Conservation (phyloP, 108 stramenopile species). For the Cyclotella sp. region DNA sequence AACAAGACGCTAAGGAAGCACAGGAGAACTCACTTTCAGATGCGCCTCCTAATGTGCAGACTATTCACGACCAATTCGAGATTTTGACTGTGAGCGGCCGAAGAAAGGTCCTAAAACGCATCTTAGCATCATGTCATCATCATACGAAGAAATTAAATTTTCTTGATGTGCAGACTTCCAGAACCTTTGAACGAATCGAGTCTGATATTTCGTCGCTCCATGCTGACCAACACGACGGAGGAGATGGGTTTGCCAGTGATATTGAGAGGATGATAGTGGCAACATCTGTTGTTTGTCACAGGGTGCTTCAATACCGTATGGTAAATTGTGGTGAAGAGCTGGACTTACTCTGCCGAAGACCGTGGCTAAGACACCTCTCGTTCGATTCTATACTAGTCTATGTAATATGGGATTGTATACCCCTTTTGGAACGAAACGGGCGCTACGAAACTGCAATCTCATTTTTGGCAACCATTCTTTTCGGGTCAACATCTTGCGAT, state of each 20-base stretch:
- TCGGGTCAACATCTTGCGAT: slow-evolving; percentile 7
- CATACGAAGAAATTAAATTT: not conserved
- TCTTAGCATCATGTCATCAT: slow-evolving; percentile 21
- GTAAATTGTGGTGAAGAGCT: slow-evolving; percentile 16
- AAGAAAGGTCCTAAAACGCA: slow-evolving; percentile 16
- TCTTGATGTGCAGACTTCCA: not conserved
- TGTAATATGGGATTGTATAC: slow-evolving; percentile 78
- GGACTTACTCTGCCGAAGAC: slow-evolving; percentile 26
- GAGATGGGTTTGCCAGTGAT: slow-evolving; percentile 46
- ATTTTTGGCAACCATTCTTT: slow-evolving; percentile 53
- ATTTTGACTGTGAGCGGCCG: slow-evolving; percentile 37
- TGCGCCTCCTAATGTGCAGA: not conserved
- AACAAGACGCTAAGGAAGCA: not conserved
- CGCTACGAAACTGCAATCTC: slow-evolving; percentile 53
- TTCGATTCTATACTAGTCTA: slow-evolving; percentile 79
- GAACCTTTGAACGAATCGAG: slow-evolving; percentile 12
- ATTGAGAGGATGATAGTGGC: slow-evolving; percentile 67
- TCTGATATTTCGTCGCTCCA: slow-evolving; percentile 33
- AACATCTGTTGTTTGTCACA: slow-evolving; percentile 50
- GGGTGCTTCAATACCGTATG: slow-evolving; percentile 54
- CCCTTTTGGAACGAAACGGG: slow-evolving; percentile 68
- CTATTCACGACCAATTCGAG: slow-evolving; percentile 14
- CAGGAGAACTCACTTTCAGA: too few relatives aligned
- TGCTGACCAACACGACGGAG: not conserved
- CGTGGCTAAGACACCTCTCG: slow-evolving; percentile 85